A percentile compares a stretch with the other conserved stretches of the same genome.
Conservation (phyloP, 2,329 filamentous ascomycete genomes). For the Ophiostoma novo-ulmi region DNA sequence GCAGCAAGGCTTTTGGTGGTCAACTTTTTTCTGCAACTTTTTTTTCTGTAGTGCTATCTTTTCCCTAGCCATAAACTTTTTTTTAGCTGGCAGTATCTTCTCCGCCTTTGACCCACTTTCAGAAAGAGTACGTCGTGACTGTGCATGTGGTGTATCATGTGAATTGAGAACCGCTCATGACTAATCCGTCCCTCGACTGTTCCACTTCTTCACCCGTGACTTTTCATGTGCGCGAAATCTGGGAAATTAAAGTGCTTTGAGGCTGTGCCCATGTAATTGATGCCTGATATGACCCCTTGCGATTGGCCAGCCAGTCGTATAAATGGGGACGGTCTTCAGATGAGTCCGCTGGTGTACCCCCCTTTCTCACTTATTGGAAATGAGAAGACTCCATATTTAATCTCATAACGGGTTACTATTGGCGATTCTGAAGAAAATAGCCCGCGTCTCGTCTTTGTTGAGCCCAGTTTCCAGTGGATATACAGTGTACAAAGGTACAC, state of each 20-base stretch:
- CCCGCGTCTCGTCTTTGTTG: conserved; percentile 8
- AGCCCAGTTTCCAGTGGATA: not conserved
- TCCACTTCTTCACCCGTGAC: not conserved
- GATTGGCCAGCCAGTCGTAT: not conserved
- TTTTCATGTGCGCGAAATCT: not conserved
- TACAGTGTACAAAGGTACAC: conserved; percentile 3
- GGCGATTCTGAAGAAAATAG: not conserved
- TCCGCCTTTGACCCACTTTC: conserved; percentile 20
- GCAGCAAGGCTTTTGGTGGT: not conserved
- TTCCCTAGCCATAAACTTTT: conserved; percentile 15
- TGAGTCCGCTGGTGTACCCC: not conserved
- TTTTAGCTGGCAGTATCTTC: conserved; percentile 26
- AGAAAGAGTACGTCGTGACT: not conserved
- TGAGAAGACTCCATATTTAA: not conserved
- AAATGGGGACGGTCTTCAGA: not conserved
- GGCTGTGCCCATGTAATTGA: not conserved
- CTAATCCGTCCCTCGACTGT: no score
- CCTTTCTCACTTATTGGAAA: not conserved
- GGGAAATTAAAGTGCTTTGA: conserved; percentile 1
- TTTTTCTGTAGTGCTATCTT: conserved; percentile 13
- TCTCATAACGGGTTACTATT: not conserved
- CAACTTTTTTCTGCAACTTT: conserved; percentile 13
- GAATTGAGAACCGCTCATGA: not conserved
- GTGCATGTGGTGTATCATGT: not conserved
- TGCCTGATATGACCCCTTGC: not conserved